Percentiles rank a stretch among this genome's conserved stretches.
Evolutionary conservation across 345 rosid genomes (phyloP).

Genomic region (Salix brachista): DNA sequence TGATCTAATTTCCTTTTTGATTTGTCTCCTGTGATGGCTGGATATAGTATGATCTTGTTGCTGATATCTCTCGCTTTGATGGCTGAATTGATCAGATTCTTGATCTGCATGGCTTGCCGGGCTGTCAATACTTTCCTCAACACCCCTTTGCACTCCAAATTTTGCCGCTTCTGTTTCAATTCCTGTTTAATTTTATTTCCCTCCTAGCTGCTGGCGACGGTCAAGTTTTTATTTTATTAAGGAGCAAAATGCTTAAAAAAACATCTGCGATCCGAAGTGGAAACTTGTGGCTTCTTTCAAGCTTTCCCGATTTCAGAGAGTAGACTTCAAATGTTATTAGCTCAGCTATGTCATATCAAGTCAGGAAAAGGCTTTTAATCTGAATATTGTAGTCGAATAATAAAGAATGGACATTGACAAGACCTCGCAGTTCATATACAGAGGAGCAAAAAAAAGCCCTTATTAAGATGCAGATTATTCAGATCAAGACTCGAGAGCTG

Average conservation of each 20-base stretch:
- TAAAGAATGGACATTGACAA: neutral
- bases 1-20: too few relatives aligned
- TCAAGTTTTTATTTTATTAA: neutral
- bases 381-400: too few relatives aligned
- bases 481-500: conserved; percentile 12
- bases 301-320: neutral
- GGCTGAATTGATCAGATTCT: too few relatives aligned
- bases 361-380: neutral
- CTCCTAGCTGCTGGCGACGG: neutral
- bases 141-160: neutral
- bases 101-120: too few relatives aligned
- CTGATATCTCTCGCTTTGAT: too few relatives aligned
- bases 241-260: neutral
- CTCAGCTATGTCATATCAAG: neutral
- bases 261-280: neutral
- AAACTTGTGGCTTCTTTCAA: neutral
- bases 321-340: neutral
- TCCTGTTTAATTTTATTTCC: neutral
- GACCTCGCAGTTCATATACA: neutral
- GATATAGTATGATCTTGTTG: too few relatives aligned
- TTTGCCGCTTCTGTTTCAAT: neutral
- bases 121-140: too few relatives aligned
- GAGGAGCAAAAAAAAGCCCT: neutral
- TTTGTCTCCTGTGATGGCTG: too few relatives aligned
- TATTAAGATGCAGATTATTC: too few relatives aligned